Base-by-base conservation (phyloP, 331 rosid species). In the Quercus tomentella region DNA sequence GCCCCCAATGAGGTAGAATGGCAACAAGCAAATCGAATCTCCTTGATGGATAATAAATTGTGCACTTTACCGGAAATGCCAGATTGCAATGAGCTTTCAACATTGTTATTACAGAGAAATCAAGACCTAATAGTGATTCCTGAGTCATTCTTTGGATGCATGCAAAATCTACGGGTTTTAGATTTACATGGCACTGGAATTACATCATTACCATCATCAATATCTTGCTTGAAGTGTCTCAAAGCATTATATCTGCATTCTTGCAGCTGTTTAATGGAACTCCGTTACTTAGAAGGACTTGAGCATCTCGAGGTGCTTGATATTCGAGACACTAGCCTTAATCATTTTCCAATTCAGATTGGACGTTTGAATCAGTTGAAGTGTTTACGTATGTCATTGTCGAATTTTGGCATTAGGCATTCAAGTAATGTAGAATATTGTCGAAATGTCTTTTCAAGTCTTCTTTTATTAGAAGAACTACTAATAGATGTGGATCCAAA, bases 301-400 rank as follows among this genome's bases (percentile, higher is more conserved):
- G 26, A 33, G 75, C 4, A 17, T 35, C 81, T 81, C 8, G 76
- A 77, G 72, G 75, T 81, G 66, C 81, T 84, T 63, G 88, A 84
- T 28, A 70, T 78, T 22, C 76, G 80, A 1, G 85, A 41, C 43
- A 77, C 80, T 20, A 9, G 37, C 30, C 23, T 84, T 11, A 54
- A 5, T 9, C 61, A 68, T 57, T 4, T 84, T n/a, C 37, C 81
- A 16, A 51, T 25, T 9, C 22, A 23, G 45, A 70, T 84, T 21
- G 56, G 81, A n/a, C 9, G 14, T 6, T 74, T 84, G 83, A 18
- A 10, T 25, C 65, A 77, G 11, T 41, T 84, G 21, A 81, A 80
- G 28, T 84, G 85, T 65, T 7, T 84, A 7, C 67, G 85, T 12
- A 31, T 81, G 14, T 61, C 88, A 61, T 69, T 74, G 23, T 23